Evolutionary conservation across 352 stramenopile species (phyloP).

Genomic region (Phytophthora europaea): DNA sequence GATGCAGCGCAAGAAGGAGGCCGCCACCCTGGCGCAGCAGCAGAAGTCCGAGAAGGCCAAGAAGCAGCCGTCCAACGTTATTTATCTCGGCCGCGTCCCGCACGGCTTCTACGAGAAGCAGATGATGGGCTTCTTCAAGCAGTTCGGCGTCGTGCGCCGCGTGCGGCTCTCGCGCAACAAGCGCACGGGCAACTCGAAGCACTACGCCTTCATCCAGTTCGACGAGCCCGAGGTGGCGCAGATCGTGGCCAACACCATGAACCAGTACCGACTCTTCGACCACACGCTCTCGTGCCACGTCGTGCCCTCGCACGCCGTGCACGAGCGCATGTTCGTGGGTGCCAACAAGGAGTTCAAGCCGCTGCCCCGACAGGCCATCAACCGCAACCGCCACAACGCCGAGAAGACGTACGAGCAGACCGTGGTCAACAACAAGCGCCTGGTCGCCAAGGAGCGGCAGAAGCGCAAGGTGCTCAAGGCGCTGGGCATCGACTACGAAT

Average conservation of each 20-base stretch:
- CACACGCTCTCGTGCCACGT: constrained; percentile 95
- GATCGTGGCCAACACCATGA: constrained; percentile 96
- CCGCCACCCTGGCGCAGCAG: constrained; percentile 24
- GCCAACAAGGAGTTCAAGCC: constrained; percentile 88
- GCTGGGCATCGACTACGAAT: constrained; percentile 90
- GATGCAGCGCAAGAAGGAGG: constrained; percentile 50
- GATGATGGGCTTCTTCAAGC: constrained; percentile 96
- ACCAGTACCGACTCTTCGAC: constrained; percentile 95
- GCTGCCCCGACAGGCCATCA: constrained; percentile 73
- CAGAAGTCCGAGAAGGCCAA: constrained; percentile 41
- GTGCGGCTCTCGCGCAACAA: constrained; percentile 96
- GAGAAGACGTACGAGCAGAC: constrained; percentile 83
- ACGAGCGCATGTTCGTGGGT: constrained; percentile 90
- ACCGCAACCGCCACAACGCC: constrained; percentile 84
- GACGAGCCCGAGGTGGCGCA: constrained; percentile 92
- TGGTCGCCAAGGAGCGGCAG: constrained; percentile 79
- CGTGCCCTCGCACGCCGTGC: constrained; percentile 87
- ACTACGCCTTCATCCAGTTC: constrained; percentile 98
- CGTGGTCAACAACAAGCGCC: constrained; percentile 71
- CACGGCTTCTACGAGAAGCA: constrained; percentile 98
- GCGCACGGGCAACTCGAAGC: constrained; percentile 94
- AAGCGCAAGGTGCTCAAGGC: constrained; percentile 83
- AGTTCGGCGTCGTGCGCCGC: constrained; percentile 95
- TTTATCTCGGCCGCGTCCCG: constrained; percentile 98
- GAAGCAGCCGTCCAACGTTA: constrained; percentile 83